Conservation (phyloP, 2,329 filamentous ascomycete genomes). For the Calonectria honghensis region DNA sequence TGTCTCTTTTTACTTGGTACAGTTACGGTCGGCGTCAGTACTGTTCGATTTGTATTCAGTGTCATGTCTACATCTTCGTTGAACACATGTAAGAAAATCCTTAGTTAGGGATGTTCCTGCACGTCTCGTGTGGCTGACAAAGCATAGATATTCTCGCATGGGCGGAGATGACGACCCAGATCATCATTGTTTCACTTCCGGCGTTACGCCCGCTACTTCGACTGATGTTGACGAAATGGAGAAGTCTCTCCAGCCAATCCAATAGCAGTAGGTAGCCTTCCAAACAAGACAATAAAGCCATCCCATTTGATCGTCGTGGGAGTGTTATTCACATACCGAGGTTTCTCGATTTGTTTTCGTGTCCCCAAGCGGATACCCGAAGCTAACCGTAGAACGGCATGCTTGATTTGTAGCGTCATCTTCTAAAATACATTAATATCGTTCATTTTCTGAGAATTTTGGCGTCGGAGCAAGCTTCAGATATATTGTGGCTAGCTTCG, state of each 20-base stretch:
- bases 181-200: conserved; percentile 20
- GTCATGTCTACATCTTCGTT: neutral
- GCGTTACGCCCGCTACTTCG: conserved; percentile 11
- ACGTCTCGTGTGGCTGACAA: neutral
- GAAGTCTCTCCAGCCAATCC: neutral
- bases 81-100: neutral
- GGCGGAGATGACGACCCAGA: conserved; percentile 16
- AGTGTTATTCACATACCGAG: neutral
- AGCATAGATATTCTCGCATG: conserved; percentile 9
- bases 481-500: neutral
- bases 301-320: neutral
- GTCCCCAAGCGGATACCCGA: neutral
- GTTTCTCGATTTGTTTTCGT: neutral
- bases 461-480: neutral
- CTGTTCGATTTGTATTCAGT: conserved; percentile 4
- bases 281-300: neutral
- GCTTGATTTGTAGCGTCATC: neutral
- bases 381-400: neutral
- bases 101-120: rapidly evolving
- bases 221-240: neutral
- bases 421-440: neutral
- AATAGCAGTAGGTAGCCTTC: neutral
- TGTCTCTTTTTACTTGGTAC: conserved; percentile 12
- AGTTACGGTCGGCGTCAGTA: neutral
- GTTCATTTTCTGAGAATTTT: neutral